A percentile compares a stretch with the other conserved stretches of the same genome.
Evolutionary conservation across 1,139 yeast genomes (phyloP).

Genomic region (Sugiyamaella pinicola): DNA sequence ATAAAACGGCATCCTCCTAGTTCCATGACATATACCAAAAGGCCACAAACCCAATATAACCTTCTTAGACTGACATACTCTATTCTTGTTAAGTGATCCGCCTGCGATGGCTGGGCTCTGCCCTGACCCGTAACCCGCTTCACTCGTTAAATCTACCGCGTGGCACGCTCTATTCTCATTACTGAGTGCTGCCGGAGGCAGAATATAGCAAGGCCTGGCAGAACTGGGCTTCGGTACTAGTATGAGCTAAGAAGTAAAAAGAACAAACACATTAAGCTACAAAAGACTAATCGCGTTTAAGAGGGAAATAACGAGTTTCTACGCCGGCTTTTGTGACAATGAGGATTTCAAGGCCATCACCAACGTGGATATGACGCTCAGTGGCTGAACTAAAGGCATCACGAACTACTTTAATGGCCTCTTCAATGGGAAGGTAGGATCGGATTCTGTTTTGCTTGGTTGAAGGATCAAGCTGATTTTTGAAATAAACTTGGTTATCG

Average conservation of each 20-base stretch:
- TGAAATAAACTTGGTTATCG: conserved; percentile 94
- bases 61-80: conserved; percentile 1
- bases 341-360: conserved; percentile 89
- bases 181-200: background rate
- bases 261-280: background rate
- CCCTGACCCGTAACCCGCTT: too few species aligned
- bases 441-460: conserved; percentile 61
- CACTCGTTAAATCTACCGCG: too few species aligned
- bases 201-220: too few species aligned
- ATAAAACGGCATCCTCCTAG: conserved; percentile 38
- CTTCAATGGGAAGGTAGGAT: conserved; percentile 72
- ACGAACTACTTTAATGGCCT: conserved; percentile 80
- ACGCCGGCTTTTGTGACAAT: conserved; percentile 95
- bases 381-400: conserved; percentile 97
- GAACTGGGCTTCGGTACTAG: too few species aligned
- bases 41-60: too few species aligned
- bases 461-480: conserved; percentile 84
- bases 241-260: background rate
- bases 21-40: background rate
- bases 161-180: too few species aligned
- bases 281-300: conserved; percentile 73
- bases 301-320: conserved; percentile 75
- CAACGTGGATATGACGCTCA: conserved; percentile 97
- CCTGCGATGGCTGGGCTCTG: too few species aligned
- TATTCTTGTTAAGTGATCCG: too few species aligned